These are phyloP conservation scores for Fusarium austroafricanum DNA, from an alignment of 2,329 filamentous ascomycete genomes.

Conservation along the genomic window DNA sequence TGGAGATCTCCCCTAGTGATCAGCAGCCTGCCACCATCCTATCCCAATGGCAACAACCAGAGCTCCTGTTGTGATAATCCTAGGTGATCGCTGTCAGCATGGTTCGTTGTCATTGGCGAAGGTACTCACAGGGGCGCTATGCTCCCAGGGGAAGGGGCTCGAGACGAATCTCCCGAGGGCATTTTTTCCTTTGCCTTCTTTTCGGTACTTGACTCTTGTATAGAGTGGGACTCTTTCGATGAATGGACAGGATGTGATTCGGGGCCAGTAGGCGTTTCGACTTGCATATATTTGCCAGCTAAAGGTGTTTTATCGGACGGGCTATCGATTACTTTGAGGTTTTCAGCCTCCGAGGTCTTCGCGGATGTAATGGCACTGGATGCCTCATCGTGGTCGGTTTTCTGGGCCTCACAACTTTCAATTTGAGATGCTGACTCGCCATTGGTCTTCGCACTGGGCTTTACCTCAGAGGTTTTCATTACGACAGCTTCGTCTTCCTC, in stretches of 20 bases:
- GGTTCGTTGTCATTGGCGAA: background rate
- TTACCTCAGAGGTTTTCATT: slow-evolving; percentile 43
- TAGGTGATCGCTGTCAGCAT: slow-evolving; percentile 24
- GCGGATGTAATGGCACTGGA: background rate
- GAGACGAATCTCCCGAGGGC: slow-evolving; percentile 14
- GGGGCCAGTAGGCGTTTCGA: background rate
- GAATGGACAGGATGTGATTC: background rate
- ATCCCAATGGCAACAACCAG: slow-evolving; percentile 43
- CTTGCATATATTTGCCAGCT: slow-evolving; percentile 4
- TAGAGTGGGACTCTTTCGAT: background rate
- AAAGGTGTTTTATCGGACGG: background rate
- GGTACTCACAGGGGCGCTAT: slow-evolving; percentile 38
- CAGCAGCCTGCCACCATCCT: slow-evolving; percentile 42
- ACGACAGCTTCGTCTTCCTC: slow-evolving; percentile 59
- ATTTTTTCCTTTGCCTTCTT: slow-evolving; percentile 8
- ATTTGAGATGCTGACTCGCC: slow-evolving; percentile 25
- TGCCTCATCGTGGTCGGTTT: slow-evolving; percentile 3
- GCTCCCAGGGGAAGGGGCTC: slow-evolving; percentile 16
- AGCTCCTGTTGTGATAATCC: slow-evolving; percentile 43
- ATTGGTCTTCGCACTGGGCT: slow-evolving; percentile 27
- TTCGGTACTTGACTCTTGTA: background rate
- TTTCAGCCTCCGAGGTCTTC: background rate
- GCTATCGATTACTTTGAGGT: slow-evolving; percentile 1
- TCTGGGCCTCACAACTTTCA: slow-evolving; percentile 25
- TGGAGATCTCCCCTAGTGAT: slow-evolving; percentile 23